Evolutionary conservation across 2,329 filamentous ascomycete species (phyloP), one percentile per base, ranked within the genome.

Genomic region (Lasiodiplodia gonubiensis): DNA sequence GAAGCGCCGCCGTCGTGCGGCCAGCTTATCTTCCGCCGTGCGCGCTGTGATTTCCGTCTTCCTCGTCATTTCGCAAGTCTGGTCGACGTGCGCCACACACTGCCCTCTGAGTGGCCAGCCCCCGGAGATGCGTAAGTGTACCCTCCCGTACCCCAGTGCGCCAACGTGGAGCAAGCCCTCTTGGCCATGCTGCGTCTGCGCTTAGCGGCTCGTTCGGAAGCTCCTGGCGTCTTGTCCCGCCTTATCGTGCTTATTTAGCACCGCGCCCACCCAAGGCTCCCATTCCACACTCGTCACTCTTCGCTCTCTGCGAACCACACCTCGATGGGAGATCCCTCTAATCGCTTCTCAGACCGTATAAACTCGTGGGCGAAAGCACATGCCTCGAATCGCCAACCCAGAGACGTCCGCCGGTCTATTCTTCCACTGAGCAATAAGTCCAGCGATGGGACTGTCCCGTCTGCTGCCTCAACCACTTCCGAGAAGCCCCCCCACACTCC

Each of bases 301-400:
- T 25, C 67, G 61, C 67, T n/a, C 63, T 30, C 23, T n/a, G 66
- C 66, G 66, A 54, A 61, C 66, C 69, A 72, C 73, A 63, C 76
- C 77, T 79, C 81, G 83, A 86, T 86, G 84, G 84, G 84, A 84
- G 82, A 85, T 81, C 77, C 81, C 74, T 79, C 80, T 79, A 82
- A 86, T 80, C 79, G 83, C 76, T 77, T 81, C 80, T 75, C 79
- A 80, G 80, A 82, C 79, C 83, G 81, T 79, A 80, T 83, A 77
- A 81, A 83, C 77, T 82, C 81, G 72, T 82, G 81, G 79, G 80
- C 79, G 74, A 80, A 77, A 77, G 77, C 80, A 70, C 77, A 81
- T 78, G 80, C 79, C 75, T 78, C 81, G 75, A 74, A 76, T 77
- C 75, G 74, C 72, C 72, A 75, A 35, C 66, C 66, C 51, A 72